A percentile compares a stretch with the other conserved stretches of the same genome.
phyloP scores from a whole-genome alignment of 768 basidiomycete species.

The Lactarius quietus region DNA sequence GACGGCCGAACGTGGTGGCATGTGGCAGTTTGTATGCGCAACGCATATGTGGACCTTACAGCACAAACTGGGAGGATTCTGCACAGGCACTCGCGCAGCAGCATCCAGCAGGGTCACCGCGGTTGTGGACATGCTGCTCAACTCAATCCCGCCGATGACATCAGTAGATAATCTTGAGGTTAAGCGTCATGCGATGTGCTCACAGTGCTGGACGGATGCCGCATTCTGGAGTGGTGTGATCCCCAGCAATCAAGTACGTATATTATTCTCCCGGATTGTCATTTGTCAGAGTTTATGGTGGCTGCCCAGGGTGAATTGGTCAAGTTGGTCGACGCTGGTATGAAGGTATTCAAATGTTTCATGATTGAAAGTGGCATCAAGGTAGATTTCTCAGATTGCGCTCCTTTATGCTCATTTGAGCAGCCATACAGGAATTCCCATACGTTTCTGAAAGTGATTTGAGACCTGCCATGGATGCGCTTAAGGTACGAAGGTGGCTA shows the following conservation, averaged over 20 bases:
- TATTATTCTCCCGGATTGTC: too few species aligned
- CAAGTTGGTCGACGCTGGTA: slow-evolving; percentile 73
- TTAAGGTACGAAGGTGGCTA: slow-evolving; percentile 52
- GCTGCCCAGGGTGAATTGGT: slow-evolving; percentile 58
- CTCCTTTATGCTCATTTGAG: not conserved
- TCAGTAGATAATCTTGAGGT: slow-evolving; percentile 68
- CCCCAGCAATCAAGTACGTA: slow-evolving; percentile 77
- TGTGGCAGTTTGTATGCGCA: too few species aligned
- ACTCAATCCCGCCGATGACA: slow-evolving; percentile 95
- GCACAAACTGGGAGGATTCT: slow-evolving; percentile 96
- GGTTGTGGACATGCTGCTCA: slow-evolving; percentile 96
- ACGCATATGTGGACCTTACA: too few species aligned
- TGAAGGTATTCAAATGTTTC: slow-evolving; percentile 97
- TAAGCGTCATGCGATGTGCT: slow-evolving; percentile 68
- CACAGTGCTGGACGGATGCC: slow-evolving; percentile 76
- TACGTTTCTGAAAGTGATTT: slow-evolving; percentile 73
- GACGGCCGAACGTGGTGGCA: too few species aligned
- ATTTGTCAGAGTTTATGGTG: not conserved
- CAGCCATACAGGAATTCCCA: slow-evolving; percentile 76
- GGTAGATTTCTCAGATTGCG: slow-evolving; percentile 41
- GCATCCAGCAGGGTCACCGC: slow-evolving; percentile 94
- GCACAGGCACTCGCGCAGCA: slow-evolving; percentile 87
- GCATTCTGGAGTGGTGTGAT: slow-evolving; percentile 96
- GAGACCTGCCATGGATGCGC: slow-evolving; percentile 60
- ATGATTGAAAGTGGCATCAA: slow-evolving; percentile 95